These are phyloP conservation scores for Blastomyces gilchristii DNA, from an alignment of 2,329 filamentous ascomycete species.

Conservation along the genomic window DNA sequence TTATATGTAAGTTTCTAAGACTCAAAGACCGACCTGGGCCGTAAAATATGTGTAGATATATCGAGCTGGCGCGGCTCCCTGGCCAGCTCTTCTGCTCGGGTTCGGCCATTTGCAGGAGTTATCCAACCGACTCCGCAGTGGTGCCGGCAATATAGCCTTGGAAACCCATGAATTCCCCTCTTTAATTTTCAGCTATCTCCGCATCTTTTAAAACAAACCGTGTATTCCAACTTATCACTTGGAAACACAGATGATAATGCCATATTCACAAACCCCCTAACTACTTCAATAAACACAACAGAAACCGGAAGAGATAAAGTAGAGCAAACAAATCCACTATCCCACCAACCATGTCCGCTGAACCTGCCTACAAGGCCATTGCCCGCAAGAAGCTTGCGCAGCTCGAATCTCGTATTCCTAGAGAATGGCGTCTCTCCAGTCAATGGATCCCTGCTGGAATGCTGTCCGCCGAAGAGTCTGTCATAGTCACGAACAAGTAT, in stretches of 20 bases:
- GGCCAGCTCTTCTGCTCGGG: not conserved
- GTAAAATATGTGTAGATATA: not conserved
- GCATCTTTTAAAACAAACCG: not conserved
- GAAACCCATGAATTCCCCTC: not conserved
- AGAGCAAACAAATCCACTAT: not conserved
- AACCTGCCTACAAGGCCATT: constrained; percentile 25
- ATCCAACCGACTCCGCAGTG: not conserved
- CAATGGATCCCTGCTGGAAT: constrained; percentile 27
- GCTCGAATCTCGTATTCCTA: constrained; percentile 30
- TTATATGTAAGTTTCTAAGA: not conserved
- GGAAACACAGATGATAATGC: not conserved
- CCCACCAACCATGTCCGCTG: constrained; percentile 2
- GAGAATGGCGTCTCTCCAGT: constrained; percentile 30
- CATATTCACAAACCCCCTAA: not conserved
- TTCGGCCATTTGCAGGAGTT: not conserved
- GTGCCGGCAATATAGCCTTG: not conserved
- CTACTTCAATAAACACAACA: not conserved
- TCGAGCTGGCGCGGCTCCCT: not conserved
- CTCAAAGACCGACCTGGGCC: not conserved
- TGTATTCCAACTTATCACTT: not conserved
- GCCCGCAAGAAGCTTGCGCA: constrained; percentile 32
- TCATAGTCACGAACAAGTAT: constrained; percentile 25
- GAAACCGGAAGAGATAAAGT: no score
- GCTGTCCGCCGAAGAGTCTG: constrained; percentile 28
- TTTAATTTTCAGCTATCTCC: not conserved